Evolutionary conservation across 495 filamentous ascomycete species (phyloP), one percentile per base, ranked within the genome.

Genomic region (Delitschia confertaspora): DNA sequence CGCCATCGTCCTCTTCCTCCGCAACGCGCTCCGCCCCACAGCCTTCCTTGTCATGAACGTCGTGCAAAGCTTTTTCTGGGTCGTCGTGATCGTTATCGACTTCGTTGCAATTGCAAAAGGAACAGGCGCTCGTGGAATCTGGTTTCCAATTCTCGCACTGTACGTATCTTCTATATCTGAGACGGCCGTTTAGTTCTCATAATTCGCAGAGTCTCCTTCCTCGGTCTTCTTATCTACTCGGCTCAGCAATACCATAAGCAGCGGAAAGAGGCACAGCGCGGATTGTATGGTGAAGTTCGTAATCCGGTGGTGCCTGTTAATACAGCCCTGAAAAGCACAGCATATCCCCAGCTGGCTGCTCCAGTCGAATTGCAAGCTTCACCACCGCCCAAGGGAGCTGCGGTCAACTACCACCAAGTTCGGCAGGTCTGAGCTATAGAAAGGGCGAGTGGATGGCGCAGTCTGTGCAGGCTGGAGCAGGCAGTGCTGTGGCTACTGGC

Each of bases 191-290:
- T 10, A 19, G n/a, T 23, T 1, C 36, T 36, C 9, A 44, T 30
- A 16, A 1, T 10, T 21, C 1, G 9, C 22, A 56, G 51, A 5
- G n/a, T 49, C 11, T 13, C 26, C 8, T 59, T 51, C 38, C 18
- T 56, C 45, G 53, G 22, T 9, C 33, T 49, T 8, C 49, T 59
- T 40, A 52, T 59, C 17, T 59, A 59, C 38, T 38, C 40, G n/a
- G 9, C 22, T 21, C 31, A 56, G 10, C 21, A 31, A 21, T 59
- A 24, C 34, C 41, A 35, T 33, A 26, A 36, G 8, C 25, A 47
- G 9, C 39, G 53, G 3, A 46, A 42, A 24, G 27, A 23, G 21
- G 20, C n/a, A 16, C 38, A 41, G 13, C 45, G 43, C 19, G 56
- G 56, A 17, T 26, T 45, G 1, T 52, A 52, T 38, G 45, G 29